These are phyloP conservation scores for Sechiopsis laciniata DNA, from an alignment of 306 rosid genomes.

Conservation along the genomic window DNA sequence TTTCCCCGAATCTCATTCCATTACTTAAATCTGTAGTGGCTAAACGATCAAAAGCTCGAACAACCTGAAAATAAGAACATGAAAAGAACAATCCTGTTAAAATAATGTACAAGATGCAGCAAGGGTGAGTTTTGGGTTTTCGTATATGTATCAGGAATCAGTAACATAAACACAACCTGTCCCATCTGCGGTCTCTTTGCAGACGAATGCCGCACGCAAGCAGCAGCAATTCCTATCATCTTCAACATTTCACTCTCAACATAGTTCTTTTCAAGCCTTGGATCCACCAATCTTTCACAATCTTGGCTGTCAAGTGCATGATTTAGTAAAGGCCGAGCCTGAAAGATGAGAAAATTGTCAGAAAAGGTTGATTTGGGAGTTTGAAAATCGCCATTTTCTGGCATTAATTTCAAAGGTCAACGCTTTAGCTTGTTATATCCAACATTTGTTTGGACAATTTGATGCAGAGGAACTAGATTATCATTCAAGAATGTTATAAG, in stretches of 20 bases:
- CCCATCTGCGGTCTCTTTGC: slow-evolving; percentile 85
- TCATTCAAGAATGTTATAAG: background rate
- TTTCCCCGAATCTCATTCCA: slow-evolving; percentile 84
- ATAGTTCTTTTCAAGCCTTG: slow-evolving; percentile 59
- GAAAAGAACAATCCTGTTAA: background rate
- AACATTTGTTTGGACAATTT: background rate
- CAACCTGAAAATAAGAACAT: slow-evolving; percentile 46
- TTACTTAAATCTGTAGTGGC: slow-evolving; percentile 60
- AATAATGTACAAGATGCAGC: background rate
- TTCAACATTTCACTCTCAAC: slow-evolving; percentile 56
- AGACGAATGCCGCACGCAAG: slow-evolving; percentile 78
- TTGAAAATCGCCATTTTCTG: background rate
- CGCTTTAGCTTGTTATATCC: background rate
- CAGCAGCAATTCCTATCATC: slow-evolving; percentile 76
- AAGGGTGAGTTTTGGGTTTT: background rate
- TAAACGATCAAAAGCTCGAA: slow-evolving; percentile 73
- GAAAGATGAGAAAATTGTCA: slow-evolving; percentile 32
- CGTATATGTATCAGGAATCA: background rate
- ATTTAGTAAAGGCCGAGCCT: slow-evolving; percentile 82
- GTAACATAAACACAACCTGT: slow-evolving; percentile 44
- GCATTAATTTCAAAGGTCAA: background rate
- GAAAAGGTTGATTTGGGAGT: slow-evolving; percentile 23
- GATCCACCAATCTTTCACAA: slow-evolving; percentile 50
- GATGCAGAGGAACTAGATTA: background rate
- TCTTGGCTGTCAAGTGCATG: slow-evolving; percentile 57